A percentile compares a stretch with the other conserved stretches of the same genome.
Conservation (phyloP, 805 yeast genomes). For the Hanseniaspora singularis region DNA sequence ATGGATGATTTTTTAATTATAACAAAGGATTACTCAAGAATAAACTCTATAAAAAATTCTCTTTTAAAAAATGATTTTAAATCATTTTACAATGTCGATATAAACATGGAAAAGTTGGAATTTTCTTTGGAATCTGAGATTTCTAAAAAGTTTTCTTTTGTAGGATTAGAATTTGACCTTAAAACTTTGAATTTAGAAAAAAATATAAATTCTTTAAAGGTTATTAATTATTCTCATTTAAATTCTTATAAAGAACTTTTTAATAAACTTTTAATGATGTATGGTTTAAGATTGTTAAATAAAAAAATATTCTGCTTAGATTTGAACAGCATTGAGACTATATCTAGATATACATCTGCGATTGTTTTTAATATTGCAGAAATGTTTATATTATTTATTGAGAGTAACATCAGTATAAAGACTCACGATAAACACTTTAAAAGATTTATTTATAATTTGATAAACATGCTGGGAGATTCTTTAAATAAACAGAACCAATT, state of each 20-base stretch:
- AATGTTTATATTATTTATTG: constrained; percentile 18
- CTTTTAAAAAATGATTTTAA: constrained; percentile 27
- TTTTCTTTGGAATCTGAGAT: not conserved
- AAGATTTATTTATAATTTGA: not conserved
- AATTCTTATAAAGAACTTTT: constrained; percentile 21
- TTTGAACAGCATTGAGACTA: constrained; percentile 21
- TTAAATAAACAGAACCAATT: not conserved
- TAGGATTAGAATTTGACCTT: constrained; percentile 34
- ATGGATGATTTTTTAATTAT: constrained; percentile 82
- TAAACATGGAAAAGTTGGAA: constrained; percentile 33
- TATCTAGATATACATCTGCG: constrained; percentile 20
- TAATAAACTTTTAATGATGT: constrained; percentile 22
- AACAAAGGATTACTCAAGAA: constrained; percentile 32
- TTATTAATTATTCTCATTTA: constrained; percentile 16
- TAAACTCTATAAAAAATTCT: constrained; percentile 22
- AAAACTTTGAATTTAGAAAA: constrained; percentile 30
- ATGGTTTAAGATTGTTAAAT: constrained; percentile 28
- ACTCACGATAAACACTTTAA: not conserved
- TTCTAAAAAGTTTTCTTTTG: constrained; percentile 30
- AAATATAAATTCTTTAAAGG: constrained; percentile 19
- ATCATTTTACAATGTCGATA: constrained; percentile 33
- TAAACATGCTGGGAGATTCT: not conserved
- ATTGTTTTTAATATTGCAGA: constrained; percentile 19
- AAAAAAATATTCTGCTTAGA: constrained; percentile 22
- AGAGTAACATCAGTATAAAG: not conserved